Percentiles rank a stretch among this genome's conserved stretches.
phyloP scores from a whole-genome alignment of 805 yeast genomes.

The Clavispora asparagi region DNA sequence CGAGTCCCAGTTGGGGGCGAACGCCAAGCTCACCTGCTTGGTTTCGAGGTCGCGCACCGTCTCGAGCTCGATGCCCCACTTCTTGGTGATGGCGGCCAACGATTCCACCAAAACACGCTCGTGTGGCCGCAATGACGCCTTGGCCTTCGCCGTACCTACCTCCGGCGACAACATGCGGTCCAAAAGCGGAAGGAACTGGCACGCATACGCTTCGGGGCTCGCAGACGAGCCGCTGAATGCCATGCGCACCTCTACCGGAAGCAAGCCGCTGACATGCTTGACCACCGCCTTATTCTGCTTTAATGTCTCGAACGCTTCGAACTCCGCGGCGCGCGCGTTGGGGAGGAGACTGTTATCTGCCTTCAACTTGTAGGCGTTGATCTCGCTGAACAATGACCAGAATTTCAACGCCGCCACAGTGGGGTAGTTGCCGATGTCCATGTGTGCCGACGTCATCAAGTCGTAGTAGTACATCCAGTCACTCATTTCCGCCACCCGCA shows the following conservation, averaged over 20 bases:
- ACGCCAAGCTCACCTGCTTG: slow-evolving; percentile 21
- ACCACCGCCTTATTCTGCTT: slow-evolving; percentile 29
- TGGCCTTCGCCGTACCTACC: slow-evolving; percentile 17
- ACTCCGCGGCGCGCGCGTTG: slow-evolving; percentile 29
- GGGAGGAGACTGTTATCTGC: slow-evolving; percentile 22
- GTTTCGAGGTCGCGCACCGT: slow-evolving; percentile 30
- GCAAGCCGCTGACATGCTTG: slow-evolving; percentile 22
- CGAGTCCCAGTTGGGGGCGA: slow-evolving; percentile 33
- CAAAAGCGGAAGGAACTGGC: slow-evolving; percentile 32
- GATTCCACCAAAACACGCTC: slow-evolving; percentile 30
- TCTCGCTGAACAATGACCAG: slow-evolving; percentile 60
- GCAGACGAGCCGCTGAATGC: slow-evolving; percentile 23
- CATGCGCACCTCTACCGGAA: slow-evolving; percentile 24
- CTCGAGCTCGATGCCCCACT: slow-evolving; percentile 37
- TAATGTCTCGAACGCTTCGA: slow-evolving; percentile 33
- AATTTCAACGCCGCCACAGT: slow-evolving; percentile 56
- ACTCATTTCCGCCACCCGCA: slow-evolving; percentile 54
- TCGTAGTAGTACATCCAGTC: slow-evolving; percentile 81
- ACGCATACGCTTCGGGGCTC: slow-evolving; percentile 19
- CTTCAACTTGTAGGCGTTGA: slow-evolving; percentile 27
- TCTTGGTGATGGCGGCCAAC: slow-evolving; percentile 34
- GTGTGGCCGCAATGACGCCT: slow-evolving; percentile 19
- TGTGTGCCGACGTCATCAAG: slow-evolving; percentile 29
- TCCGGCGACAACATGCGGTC: slow-evolving; percentile 28
- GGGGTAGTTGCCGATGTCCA: slow-evolving; percentile 45